Evolutionary conservation across 1,284 basidiomycete genomes (phyloP).

Genomic region (Rhodotorula sp.): DNA sequence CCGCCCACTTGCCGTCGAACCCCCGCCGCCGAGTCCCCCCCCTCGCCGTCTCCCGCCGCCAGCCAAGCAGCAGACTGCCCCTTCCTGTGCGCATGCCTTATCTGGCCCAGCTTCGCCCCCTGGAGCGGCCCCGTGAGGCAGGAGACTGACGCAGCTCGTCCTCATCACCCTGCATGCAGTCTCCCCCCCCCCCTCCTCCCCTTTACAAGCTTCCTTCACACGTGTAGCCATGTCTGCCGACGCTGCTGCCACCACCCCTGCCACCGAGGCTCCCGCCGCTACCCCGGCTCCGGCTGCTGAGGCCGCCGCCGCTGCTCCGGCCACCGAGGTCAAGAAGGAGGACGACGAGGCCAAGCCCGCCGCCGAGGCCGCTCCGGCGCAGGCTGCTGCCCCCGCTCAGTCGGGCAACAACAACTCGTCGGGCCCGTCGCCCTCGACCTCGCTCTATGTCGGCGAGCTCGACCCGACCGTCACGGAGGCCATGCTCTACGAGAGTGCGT

Average conservation of each 20-base stretch:
- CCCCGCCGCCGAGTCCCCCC: not conserved
- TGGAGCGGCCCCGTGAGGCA: not conserved
- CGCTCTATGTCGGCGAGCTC: constrained; percentile 98
- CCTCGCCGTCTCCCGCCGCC: not conserved
- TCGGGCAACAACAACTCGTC: constrained; percentile 28
- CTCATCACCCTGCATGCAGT: not conserved
- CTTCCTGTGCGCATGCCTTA: not conserved
- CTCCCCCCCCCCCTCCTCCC: not conserved
- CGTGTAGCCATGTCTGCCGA: constrained; percentile 30
- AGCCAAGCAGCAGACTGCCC: not conserved
- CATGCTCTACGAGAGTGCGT: constrained; percentile 83
- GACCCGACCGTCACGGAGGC: constrained; percentile 98
- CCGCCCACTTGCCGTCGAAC: not conserved
- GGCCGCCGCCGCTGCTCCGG: constrained; percentile 36
- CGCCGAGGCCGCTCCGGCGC: constrained; percentile 18
- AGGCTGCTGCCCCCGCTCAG: constrained; percentile 13
- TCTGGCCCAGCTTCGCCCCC: not conserved
- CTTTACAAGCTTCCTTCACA: not conserved
- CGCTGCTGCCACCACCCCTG: constrained; percentile 28
- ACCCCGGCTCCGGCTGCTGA: constrained; percentile 37
- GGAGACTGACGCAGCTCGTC: not conserved
- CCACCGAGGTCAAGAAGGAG: constrained; percentile 29
- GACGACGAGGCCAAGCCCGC: constrained; percentile 22
- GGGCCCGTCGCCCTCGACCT: constrained; percentile 56
- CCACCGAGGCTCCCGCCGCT: constrained; percentile 42